These are phyloP conservation scores for Pseudonitzschia multiseries DNA, from an alignment of 108 stramenopile species.

Conservation along the genomic window DNA sequence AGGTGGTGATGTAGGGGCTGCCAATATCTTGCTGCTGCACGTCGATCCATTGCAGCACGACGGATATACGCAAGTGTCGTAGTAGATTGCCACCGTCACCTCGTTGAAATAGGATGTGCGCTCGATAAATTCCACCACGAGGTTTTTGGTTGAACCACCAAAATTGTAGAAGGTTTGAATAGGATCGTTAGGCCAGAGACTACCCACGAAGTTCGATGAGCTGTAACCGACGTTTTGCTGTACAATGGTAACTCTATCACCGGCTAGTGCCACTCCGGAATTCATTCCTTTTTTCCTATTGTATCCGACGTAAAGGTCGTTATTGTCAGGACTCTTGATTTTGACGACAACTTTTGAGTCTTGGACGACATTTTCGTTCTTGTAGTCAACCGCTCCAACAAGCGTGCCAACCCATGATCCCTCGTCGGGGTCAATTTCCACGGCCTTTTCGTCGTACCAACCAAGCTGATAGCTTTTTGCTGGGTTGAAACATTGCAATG, in stretches of 20 bases:
- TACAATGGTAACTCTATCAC: conserved; percentile 34
- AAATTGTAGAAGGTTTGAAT: background rate
- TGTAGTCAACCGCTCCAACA: conserved; percentile 25
- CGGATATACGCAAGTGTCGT: conserved; percentile 5
- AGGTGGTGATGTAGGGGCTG: background rate
- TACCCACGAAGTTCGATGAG: background rate
- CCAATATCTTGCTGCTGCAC: background rate
- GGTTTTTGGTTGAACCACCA: background rate
- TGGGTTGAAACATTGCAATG: conserved; percentile 62
- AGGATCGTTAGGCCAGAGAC: background rate
- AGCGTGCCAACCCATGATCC: conserved; percentile 8
- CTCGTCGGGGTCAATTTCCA: conserved; percentile 7
- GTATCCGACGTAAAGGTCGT: conserved; percentile 33
- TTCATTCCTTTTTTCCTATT: conserved; percentile 42
- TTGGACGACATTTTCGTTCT: background rate
- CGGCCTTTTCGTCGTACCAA: conserved; percentile 41
- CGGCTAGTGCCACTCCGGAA: conserved; percentile 34
- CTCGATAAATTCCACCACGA: conserved; percentile 2
- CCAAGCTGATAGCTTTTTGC: conserved; percentile 53
- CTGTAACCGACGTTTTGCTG: background rate
- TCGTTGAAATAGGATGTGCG: background rate
- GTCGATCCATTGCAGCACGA: conserved; percentile 12
- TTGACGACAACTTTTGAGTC: conserved; percentile 12
- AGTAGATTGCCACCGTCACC: conserved; percentile 7
- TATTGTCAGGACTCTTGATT: background rate